Percentiles rank a stretch among this genome's conserved stretches.
Conservation (phyloP, 805 yeast genomes). For the Saccharomycopsis fodiens region DNA sequence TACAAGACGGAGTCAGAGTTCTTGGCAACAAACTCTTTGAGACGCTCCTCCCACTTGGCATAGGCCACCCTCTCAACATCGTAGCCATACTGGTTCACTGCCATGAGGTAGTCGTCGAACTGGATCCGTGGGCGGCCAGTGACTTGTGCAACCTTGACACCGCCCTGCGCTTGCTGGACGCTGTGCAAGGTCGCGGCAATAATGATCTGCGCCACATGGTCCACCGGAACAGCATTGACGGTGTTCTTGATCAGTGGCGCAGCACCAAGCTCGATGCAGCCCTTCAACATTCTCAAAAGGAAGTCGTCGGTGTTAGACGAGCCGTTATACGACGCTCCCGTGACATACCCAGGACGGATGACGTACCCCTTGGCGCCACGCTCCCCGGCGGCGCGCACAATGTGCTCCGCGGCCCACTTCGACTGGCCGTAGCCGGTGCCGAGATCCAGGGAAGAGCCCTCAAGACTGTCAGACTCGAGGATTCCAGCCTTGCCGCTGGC, state of each 20-base stretch:
- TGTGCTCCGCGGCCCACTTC: constrained; percentile 94
- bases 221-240: constrained; percentile 96
- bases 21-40: constrained; percentile 65
- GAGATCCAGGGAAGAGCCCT: constrained; percentile 75
- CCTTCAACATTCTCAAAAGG: constrained; percentile 88
- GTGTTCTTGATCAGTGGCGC: constrained; percentile 74
- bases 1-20: constrained; percentile 77
- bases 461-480: constrained; percentile 73
- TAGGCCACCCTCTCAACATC: constrained; percentile 55
- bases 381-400: constrained; percentile 81
- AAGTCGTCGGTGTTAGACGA: constrained; percentile 95
- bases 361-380: constrained; percentile 84
- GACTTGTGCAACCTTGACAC: constrained; percentile 81
- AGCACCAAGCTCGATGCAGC: constrained; percentile 79
- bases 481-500: constrained; percentile 65
- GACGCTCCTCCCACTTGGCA: constrained; percentile 65
- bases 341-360: constrained; percentile 92
- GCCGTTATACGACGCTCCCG: constrained; percentile 80
- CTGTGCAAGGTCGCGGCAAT: constrained; percentile 68
- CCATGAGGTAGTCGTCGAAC: constrained; percentile 66
- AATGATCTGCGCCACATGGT: constrained; percentile 90
- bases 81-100: constrained; percentile 69
- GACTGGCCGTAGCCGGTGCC: constrained; percentile 96
- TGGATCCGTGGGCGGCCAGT: constrained; percentile 92
- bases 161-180: constrained; percentile 19